Evolutionary conservation across 2,329 filamentous ascomycete species (phyloP).

Genomic region (Raffaelea arxii): DNA sequence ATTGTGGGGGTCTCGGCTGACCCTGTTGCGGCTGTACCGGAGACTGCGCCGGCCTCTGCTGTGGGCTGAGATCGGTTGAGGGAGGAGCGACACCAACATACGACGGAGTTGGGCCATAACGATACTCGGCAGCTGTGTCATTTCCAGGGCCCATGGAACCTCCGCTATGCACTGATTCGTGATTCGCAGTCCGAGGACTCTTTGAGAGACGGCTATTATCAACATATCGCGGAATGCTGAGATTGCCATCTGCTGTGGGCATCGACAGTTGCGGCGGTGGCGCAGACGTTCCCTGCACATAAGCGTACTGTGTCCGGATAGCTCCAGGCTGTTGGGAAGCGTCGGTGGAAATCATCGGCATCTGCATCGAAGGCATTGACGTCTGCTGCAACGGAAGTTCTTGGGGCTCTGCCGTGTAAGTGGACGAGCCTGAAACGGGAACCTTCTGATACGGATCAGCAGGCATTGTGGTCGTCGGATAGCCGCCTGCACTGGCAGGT

Average conservation of each 20-base stretch:
- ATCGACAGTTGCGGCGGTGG: constrained; percentile 40
- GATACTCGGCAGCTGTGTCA: constrained; percentile 44
- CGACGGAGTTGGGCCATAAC: constrained; percentile 41
- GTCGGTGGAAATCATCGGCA: constrained; percentile 39
- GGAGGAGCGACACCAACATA: constrained; percentile 25
- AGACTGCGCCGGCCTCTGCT: constrained; percentile 13
- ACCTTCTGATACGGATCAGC: constrained; percentile 44
- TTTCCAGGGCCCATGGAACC: constrained; percentile 35
- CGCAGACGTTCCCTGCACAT: constrained; percentile 39
- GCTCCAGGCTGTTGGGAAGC: constrained; percentile 33
- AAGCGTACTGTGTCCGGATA: constrained; percentile 46
- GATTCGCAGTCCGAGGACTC: constrained; percentile 43
- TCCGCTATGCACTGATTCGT: constrained; percentile 42
- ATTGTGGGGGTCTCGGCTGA: too few relatives aligned
- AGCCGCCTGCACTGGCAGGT: constrained; percentile 16
- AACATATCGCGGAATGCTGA: constrained; percentile 48
- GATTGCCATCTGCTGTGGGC: constrained; percentile 31
- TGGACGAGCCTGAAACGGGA: constrained; percentile 36
- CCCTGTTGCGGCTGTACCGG: constrained; percentile 2
- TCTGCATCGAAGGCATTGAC: constrained; percentile 43
- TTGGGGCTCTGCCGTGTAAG: constrained; percentile 40
- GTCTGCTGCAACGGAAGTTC: constrained; percentile 44
- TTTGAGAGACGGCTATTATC: constrained; percentile 47
- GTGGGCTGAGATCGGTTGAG: constrained; percentile 24
- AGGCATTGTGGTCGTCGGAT: constrained; percentile 38